Base-by-base conservation (phyloP, 257 asterid species). In the Penstemon newberryi region DNA sequence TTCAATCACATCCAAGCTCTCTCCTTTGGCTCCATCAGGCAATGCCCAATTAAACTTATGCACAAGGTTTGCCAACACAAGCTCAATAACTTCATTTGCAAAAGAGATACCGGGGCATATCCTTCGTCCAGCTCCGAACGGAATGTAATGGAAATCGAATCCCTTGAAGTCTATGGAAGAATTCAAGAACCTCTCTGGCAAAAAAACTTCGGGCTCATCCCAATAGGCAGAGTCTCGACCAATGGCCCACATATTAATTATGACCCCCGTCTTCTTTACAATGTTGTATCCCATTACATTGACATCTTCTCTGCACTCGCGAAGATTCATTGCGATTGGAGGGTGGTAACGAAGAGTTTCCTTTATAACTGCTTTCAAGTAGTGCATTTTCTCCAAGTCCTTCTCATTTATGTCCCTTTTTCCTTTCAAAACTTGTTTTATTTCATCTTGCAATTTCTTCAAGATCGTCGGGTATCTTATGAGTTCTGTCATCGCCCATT, bases 401-500 rank as follows among this genome's bases (percentile, higher is more conserved):
- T 67, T 36, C 0, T 77, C 73, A 0, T 74, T 60, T 71, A 86
- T 75, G 3, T 37, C 52, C 2, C 3, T 15, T 37, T 69, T 65
- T 1, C 53, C 81, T 60, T 50, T 8, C 3, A 53, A 56, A 0
- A 67, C 25, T 56, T 50, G 45, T 65, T 82, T 41, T 2, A 81
- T 83, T 74, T 87, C 87, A 0, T 5, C 10, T 18, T 73, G 82
- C 25, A 84, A 13, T 38, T 61, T 78, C 4, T 70, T 43, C 68
- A 80, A 2, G 46, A 60, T 19, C 0, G 1, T n/a, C 0, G 85
- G 89, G 59, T 84, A 65, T 52, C 71, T 37, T 6, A 83, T 4
- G 42, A 86, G 78, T 50, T 82, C 87, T 4, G 86, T n/a, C 88
- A 84, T 80, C 5, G 77, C 77, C 90, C 88, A 87, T 50, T 84